Evolutionary conservation across 1,284 basidiomycete species (phyloP), one percentile per base, ranked within the genome.

Genomic region (Ceratobasidium sp.): DNA sequence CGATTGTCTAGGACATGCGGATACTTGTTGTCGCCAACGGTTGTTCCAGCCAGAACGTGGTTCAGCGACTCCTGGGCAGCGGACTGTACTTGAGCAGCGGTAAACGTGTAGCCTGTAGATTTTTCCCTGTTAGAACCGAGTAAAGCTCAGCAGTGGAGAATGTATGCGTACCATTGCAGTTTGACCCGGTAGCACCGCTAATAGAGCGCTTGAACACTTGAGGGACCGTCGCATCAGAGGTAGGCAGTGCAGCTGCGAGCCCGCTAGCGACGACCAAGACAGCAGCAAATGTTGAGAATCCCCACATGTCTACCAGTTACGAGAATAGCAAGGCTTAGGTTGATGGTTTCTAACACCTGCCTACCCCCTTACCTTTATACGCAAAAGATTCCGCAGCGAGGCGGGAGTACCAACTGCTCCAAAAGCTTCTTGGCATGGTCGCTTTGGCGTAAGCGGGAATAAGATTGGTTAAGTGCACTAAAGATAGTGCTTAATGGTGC

Each of bases 1-100:
- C 68, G 68, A 38, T 70, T 70, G 40, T 70, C 68, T n/a, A 70
- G 52, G 48, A 70, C 68, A 40, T 70, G 68, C 7, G 68, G 68
- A 38, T 70, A 70, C n/a, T 70, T 70, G 68, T 70, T 70, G 13
- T 28, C 42, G 12, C 68, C 68, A 44, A 70, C 68, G n/a, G 68
- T 70, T 10, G 68, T 70, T 15, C 68, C 68, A 57, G 68, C 68
- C 3, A 70, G 50, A 12, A 70, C 52, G 33, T 70, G 68, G 33
- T 33, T 70, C 28, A 70, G 38, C 17, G 68, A 70, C 28, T 2
- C 68, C 13, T 57, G 52, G n/a, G 68, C 68, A 40, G 68, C 68
- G 40, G 68, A 38, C 7, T 28, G 44, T 12, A 70, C 68, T n/a
- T 70, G 68, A 26, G 52, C 68, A 17, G 68, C 68, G 12, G 68